Base-by-base conservation (phyloP, 108 stramenopile genomes). In the Chaetoceros muelleri region DNA sequence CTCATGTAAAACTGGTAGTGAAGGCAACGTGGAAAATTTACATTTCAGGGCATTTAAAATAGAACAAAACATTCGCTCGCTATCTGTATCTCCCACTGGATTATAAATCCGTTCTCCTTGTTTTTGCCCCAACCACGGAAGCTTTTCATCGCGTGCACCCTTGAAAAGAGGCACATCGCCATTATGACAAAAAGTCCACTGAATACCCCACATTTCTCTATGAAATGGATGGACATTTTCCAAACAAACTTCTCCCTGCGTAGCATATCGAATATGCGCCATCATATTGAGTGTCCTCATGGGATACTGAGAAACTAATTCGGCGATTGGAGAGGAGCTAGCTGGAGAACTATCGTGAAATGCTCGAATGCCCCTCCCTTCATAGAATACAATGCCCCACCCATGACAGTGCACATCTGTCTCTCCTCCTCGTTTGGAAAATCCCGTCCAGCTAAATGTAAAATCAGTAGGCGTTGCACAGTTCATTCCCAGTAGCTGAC, bases 141-240 rank as follows among this genome's bases (percentile, higher is more conserved):
- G 57, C 58, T 48, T 29, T 55, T 52, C 26, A 31, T 23, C 28
- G 0, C 23, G 45, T 22, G 1, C 50, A 19, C 24, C 20, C 51
- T 62, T 47, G 47, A 66, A 72, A 7, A 57, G 28, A 3, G 90
- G 82, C 8, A 93, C 77, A 60, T 93, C 87, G 50, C 88, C 88
- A 53, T 90, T 93, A 68, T 93, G 87, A n/a, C 68, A 68, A 70
- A 87, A 89, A 28, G 65, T 58, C 76, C 75, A 77, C 53, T 72
- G 74, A 30, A 71, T 64, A 16, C 65, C 58, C 81, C 80, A 81
- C 67, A 86, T 62, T 72, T 92, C 91, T 46, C 91, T 29, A 24
- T 61, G 53, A 69, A 93, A 93, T 5, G 91, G 91, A 69, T 93
- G 91, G 2, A 89, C 85, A 70, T 93, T 93, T 51, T 82, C 85